Base-by-base conservation (phyloP, 371 early-diverging fungal genomes). In the Nematocida displodere region DNA sequence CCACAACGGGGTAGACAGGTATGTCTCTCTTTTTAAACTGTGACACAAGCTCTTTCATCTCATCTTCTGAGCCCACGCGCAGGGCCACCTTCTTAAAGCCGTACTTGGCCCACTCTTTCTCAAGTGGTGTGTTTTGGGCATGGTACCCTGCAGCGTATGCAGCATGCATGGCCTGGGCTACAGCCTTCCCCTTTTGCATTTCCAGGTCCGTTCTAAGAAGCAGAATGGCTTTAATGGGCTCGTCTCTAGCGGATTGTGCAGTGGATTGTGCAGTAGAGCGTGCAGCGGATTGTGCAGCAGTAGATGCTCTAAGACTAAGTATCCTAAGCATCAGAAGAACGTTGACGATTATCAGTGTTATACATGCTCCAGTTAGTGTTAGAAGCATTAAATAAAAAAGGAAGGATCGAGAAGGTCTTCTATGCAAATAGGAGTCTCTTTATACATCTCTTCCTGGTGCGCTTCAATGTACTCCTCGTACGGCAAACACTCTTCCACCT, bases 161-260 rank as follows among this genome's bases (percentile, higher is more conserved):
- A 7, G 78, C 82, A 65, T 84, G 84, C 37, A 66, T 58, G n/a
- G 68, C 67, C 75, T 84, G 84, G 24, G 81, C 40, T 40, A 82
- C 62, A 1, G 80, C 56, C 61, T 84, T 84, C 4, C 83, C 84
- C 39, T 79, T 82, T 22, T 31, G 24, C 84, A 84, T 84, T 50
- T 65, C 61, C 20, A 83, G 53, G 58, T 79, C 80, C 11, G 7
- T 79, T 37, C 80, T 77, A 7, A 84, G 77, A 48, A 84, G 59
- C 11, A 81, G 31, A 2, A 76, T 56, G 2, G 37, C 68, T 34
- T 67, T 67, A 4, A 67, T 47, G 17, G 68, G 68, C 2, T 37
- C 22, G 15, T 39, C 36, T 29, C 24, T 13, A 22, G 33, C 13
- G 11, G 11, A 29, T 53, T 29, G 34, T 53, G 54, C 29, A 53